Conservation (phyloP, 2,329 filamentous ascomycete genomes). For the Neonectria magnoliae region DNA sequence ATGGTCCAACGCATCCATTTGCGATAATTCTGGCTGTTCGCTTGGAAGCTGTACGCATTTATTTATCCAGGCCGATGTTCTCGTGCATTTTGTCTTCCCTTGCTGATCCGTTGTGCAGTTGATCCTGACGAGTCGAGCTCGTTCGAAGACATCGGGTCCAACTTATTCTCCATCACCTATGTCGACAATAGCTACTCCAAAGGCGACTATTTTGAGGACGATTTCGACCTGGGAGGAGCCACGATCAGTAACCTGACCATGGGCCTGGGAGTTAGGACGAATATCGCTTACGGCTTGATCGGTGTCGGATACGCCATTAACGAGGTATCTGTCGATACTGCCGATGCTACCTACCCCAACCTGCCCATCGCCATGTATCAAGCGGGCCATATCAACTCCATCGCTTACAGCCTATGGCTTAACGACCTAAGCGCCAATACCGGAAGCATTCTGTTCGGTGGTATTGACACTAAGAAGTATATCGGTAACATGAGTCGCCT, state of each 20-base stretch:
- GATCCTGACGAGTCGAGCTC: conserved; percentile 56
- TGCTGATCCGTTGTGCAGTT: conserved; percentile 52
- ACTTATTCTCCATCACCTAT: conserved; percentile 67
- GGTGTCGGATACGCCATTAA: conserved; percentile 69
- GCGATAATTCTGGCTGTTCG: conserved; percentile 51
- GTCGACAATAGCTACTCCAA: conserved; percentile 66
- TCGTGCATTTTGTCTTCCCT: neutral
- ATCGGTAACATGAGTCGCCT: conserved; percentile 69
- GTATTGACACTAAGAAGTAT: conserved; percentile 82
- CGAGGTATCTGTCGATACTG: conserved; percentile 54
- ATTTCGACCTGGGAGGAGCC: conserved; percentile 63
- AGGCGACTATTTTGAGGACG: conserved; percentile 69
- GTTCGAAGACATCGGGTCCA: conserved; percentile 54
- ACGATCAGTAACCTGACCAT: conserved; percentile 66
- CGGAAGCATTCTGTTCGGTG: conserved; percentile 81
- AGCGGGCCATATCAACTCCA: conserved; percentile 70
- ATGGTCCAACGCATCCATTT: conserved; percentile 50
- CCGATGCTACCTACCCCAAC: conserved; percentile 59
- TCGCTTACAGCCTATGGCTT: conserved; percentile 78
- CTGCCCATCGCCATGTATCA: conserved; percentile 72
- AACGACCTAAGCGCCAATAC: conserved; percentile 68
- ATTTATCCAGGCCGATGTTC: conserved; percentile 7
- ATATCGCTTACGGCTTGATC: conserved; percentile 66
- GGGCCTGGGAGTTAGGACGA: conserved; percentile 65
- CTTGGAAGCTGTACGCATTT: conserved; percentile 58